Conservation (phyloP, 2,329 filamentous ascomycete species). For the Neopestalotiopsis clavispora region DNA sequence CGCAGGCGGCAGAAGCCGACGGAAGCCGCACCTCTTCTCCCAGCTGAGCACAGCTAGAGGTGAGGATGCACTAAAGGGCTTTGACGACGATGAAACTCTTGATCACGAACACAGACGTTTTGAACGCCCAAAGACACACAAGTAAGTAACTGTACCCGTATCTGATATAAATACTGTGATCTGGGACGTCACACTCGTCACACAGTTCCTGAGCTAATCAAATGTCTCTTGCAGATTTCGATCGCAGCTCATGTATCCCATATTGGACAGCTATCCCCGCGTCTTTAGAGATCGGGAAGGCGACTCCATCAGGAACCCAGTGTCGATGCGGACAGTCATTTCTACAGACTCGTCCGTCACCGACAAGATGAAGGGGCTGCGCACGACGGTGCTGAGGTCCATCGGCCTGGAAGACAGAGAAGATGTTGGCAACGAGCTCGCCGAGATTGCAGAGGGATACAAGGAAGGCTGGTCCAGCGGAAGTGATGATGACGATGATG, state of each 20-base stretch:
- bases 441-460: conserved; percentile 85
- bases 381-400: conserved; percentile 65
- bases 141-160: conserved; percentile 28
- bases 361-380: conserved; percentile 68
- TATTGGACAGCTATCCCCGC: conserved; percentile 82
- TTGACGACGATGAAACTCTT: conserved; percentile 28
- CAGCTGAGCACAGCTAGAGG: conserved; percentile 43
- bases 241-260: conserved; percentile 68
- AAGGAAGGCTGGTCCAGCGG: conserved; percentile 86
- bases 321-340: conserved; percentile 64
- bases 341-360: conserved; percentile 79
- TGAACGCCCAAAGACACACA: conserved; percentile 34
- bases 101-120: conserved; percentile 28
- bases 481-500: conserved; percentile 72
- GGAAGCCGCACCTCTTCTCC: conserved; percentile 46
- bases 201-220: not conserved
- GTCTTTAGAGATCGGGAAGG: conserved; percentile 63
- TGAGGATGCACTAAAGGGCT: conserved; percentile 28
- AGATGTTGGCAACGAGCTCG: conserved; percentile 77
- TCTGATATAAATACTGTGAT: too few species aligned
- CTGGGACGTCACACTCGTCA: not conserved
- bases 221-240: conserved; percentile 47
- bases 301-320: conserved; percentile 39
- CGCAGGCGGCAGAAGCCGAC: conserved; percentile 26
- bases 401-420: conserved; percentile 82